Percentiles rank a stretch among this genome's conserved stretches.
phyloP scores from a whole-genome alignment of 2,329 filamentous ascomycete species.

The Hyphodiscus sp. region DNA sequence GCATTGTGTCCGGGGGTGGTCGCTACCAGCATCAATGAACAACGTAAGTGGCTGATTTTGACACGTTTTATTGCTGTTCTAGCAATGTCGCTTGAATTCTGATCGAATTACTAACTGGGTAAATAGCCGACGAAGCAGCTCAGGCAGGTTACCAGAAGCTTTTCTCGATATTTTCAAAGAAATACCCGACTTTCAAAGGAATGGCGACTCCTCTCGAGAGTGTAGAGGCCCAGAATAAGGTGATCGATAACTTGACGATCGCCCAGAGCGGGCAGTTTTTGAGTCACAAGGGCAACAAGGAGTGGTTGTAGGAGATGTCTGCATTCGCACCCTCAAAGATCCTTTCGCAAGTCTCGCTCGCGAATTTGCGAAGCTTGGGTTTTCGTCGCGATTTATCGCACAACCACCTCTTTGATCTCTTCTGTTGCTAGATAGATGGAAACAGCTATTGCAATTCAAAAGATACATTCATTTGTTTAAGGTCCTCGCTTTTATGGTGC shows the following conservation, averaged over 20 bases:
- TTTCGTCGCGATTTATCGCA: too few relatives aligned
- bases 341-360: too few relatives aligned
- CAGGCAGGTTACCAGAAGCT: conserved; percentile 2
- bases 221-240: conserved; percentile 12
- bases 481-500: too few relatives aligned
- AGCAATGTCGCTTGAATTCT: neutral
- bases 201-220: conserved; percentile 10
- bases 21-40: conserved; percentile 31
- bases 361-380: too few relatives aligned
- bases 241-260: conserved; percentile 16
- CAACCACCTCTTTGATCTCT: too few relatives aligned
- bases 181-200: conserved; percentile 12
- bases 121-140: conserved; percentile 3
- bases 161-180: neutral
- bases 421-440: too few relatives aligned
- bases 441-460: too few relatives aligned
- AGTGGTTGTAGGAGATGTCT: conserved; percentile 7
- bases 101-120: neutral
- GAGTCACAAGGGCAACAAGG: conserved; percentile 14
- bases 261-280: conserved; percentile 16
- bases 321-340: too few relatives aligned
- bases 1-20: conserved; percentile 46
- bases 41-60: neutral
- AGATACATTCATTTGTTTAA: too few relatives aligned
- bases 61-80: too few relatives aligned